Percentiles rank a stretch among this genome's conserved stretches.
Evolutionary conservation across 176 grass and related monocot genomes (phyloP).

Genomic region (Eragrostis nindensis): DNA sequence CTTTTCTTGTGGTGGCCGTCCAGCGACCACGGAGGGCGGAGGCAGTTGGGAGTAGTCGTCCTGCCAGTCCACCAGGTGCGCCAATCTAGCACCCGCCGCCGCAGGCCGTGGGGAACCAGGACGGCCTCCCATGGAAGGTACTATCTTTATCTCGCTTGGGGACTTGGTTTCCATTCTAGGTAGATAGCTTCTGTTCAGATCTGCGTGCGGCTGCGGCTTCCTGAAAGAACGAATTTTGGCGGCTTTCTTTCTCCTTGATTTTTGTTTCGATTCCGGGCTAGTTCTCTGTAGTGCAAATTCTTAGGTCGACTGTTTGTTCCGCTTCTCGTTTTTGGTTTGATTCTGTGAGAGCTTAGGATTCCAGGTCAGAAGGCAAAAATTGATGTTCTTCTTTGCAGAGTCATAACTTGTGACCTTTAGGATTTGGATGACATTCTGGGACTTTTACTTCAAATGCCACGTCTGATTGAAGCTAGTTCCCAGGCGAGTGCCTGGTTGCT

Average conservation of each 20-base stretch:
- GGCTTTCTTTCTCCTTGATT: neutral
- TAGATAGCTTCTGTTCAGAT: constrained; percentile 7
- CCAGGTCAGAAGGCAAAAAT: neutral
- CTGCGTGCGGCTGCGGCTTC: neutral
- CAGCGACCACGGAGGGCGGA: neutral
- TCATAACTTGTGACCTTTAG: no score
- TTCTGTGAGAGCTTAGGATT: neutral
- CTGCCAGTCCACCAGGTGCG: neutral
- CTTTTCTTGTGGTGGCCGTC: constrained; percentile 23
- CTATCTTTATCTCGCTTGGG: neutral
- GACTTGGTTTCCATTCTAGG: neutral
- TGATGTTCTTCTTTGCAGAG: neutral
- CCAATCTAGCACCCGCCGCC: constrained; percentile 20
- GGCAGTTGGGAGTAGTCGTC: neutral
- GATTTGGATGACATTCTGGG: neutral
- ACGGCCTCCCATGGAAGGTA: constrained; percentile 35
- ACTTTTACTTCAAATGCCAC: neutral
- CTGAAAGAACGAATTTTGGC: neutral
- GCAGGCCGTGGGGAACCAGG: neutral
- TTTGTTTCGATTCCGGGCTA: neutral
- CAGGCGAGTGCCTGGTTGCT: neutral
- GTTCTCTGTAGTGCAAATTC: neutral
- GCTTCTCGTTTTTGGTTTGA: neutral
- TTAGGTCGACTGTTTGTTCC: neutral
- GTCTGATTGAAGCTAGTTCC: neutral